Base-by-base conservation (phyloP, 768 basidiomycete species). In the Epithele typhae region DNA sequence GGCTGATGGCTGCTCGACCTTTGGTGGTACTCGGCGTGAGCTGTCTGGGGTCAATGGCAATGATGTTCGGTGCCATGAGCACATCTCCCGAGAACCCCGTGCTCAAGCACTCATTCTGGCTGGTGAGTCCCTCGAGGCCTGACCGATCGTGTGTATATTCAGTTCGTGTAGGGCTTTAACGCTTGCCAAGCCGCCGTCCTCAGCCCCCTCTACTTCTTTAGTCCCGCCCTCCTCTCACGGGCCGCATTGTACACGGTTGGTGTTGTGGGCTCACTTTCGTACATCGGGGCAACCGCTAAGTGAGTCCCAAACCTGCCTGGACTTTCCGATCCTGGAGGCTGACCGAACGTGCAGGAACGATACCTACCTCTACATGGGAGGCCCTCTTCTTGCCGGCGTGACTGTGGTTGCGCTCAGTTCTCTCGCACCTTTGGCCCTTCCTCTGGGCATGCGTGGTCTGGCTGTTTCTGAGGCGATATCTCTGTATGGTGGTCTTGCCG, bases 381-480 rank as follows among this genome's bases (percentile, higher is more conserved):
- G 88, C 8, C 90, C 91, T 4, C 79, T 94, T 36, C 75, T 95
- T 23, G 92, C 90, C 14, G 92, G 92, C 46, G 79, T 95, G 10
- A 88, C 88, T 12, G 89, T 93, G 17, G 87, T 94, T 17, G 88
- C 91, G 19, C 75, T 92, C 24, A 82, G 84, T 59, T 84, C 84
- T n/a, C 68, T 95, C 35, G 92, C 92, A 9, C 92, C 92, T 0
- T 84, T 94, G 82, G 79, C 84, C 17, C 78, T 93, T n/a, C 89
- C 91, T 11, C 77, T 90, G 53, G 87, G 88, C 44, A 65, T 90
- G 49, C 82, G 90, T 37, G 75, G 79, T 22, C 76, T 94, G 30
- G 86, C 87, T 4, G 63, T 90, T 38, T 73, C 83, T 5, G 91
- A 95, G 66, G 67, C 81, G 2, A 77, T 94, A 46, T 84, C 82